Base-by-base conservation (phyloP, 106 monocot genomes). In the Alisma plantagoaquatica region DNA sequence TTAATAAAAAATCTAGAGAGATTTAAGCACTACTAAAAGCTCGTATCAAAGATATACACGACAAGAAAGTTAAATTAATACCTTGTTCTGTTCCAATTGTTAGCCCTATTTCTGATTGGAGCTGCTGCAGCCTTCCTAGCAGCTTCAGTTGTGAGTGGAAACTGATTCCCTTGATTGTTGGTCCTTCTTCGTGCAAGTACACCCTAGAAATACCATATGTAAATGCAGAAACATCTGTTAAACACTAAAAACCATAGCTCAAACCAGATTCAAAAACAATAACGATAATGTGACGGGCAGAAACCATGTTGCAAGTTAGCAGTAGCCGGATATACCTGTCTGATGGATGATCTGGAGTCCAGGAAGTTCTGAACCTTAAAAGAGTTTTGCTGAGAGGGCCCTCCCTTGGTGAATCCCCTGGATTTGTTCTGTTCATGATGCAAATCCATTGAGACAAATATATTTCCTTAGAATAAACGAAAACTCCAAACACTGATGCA, bases 361-460 rank as follows among this genome's bases (percentile, higher is more conserved):
- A 73, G 60, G 46, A 76, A 86, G 15, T 56, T 56, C 53, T 82
- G 74, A 4, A 76, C 46, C 21, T 65, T 86, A 10, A 26, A 48
- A 45, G 41, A 33, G 23, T 58, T 74, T 43, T 60, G 60, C 19
- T 73, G 78, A 24, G 78, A 49, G 66, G 63, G 41, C 54, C 41
- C 56, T 27, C 43, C 62, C 55, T 76, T 85, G 41, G 58, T 23
- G 38, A 76, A 76, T 17, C 81, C 81, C 57, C 60, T 74, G 32
- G 67, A 76, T 62, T 82, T 92, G 29, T 68, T 79, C 91, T n/a
- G n/a, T n/a, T n/a, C n/a, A n/a, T n/a, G n/a, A n/a, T 92, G 45
- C 5, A 46, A 46, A 3, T 3, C 16, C 5, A 46, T 18, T 16
- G 19, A 10, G 19, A 16, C 3, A 10, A 10, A 46, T 46, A 3